Evolutionary conservation across 805 yeast genomes (phyloP), one percentile per base, ranked within the genome.

Genomic region (Yarrowia alimentaria): DNA sequence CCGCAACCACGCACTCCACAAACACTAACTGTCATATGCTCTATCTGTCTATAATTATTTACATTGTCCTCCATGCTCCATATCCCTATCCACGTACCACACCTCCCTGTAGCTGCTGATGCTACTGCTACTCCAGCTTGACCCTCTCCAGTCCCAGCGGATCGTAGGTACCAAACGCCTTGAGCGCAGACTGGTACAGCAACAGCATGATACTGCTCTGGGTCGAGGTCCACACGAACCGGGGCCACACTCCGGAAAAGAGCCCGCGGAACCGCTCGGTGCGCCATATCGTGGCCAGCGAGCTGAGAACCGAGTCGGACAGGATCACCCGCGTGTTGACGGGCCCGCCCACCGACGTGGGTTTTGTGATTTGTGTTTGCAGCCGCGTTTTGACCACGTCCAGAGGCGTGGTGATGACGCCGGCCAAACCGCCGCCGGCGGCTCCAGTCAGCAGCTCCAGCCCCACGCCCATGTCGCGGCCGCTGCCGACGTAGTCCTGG

Each of bases 171-270:
- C 74, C 78, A 45, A 83, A 67, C 22, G 72, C 67, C 58, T 79
- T 79, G 60, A 91, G 69, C 3, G 91, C 74, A 33, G 80, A 71
- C 65, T 93, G 99, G 67, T 93, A 93, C 30, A 90, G 70, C 56
- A 91, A 71, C 51, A 93, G 73, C 98, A 93, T 91, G 40, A 93
- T 83, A 57, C 95, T 85, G 65, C 96, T 86, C 66, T 93, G 99
- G 14, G 90, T 72, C 56, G 95, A 85, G 0, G 98, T 91, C 99
- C 99, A 93, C 4, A 93, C 83, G 57, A 89, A 81, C 56, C 99
- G 75, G 1, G 99, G 99, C 0, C 96, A 97, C 5, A 93, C 96
- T 1, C 99, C 99, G 24, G 90, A 79, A 66, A 93, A 91, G 30
- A 88, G 71, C 0, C 96, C 96, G 1, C 75, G 54, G 0, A 82